phyloP scores from a whole-genome alignment of 208 protist genomes.

The Giardia duodenalis region DNA sequence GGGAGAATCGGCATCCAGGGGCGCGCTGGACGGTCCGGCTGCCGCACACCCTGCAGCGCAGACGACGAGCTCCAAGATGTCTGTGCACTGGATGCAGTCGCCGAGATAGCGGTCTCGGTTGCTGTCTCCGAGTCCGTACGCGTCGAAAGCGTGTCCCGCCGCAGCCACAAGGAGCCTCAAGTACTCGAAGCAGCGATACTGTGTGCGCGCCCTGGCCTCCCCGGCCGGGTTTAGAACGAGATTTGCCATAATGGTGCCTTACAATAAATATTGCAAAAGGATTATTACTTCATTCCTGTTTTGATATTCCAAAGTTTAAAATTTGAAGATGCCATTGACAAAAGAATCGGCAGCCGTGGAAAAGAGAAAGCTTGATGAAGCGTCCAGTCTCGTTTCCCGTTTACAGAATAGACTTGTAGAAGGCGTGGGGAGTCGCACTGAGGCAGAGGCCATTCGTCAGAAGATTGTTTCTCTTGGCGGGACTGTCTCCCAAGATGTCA shows the following conservation, averaged over 20 bases:
- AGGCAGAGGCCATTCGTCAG: neutral
- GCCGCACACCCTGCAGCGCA: neutral
- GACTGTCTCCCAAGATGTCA: neutral
- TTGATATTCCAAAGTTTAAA: too few relatives aligned
- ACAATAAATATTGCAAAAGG: too few relatives aligned
- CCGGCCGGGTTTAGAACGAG: neutral
- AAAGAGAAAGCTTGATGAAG: neutral
- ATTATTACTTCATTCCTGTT: too few relatives aligned
- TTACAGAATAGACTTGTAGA: neutral
- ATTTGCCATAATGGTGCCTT: too few relatives aligned
- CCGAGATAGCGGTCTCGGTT: neutral
- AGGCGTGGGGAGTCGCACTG: neutral
- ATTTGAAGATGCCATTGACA: neutral
- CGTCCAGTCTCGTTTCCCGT: neutral
- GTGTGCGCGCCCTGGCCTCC: neutral
- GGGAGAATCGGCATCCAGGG: neutral
- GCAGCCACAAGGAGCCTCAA: neutral
- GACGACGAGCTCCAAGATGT: neutral
- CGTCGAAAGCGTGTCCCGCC: neutral
- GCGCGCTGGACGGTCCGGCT: neutral
- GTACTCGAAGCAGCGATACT: neutral
- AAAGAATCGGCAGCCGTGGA: neutral
- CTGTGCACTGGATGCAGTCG: neutral
- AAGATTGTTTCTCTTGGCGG: neutral
- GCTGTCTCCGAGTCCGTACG: neutral